phyloP scores from a whole-genome alignment of 1,284 basidiomycete species.

The Phellopilus nigrolimitatus region DNA sequence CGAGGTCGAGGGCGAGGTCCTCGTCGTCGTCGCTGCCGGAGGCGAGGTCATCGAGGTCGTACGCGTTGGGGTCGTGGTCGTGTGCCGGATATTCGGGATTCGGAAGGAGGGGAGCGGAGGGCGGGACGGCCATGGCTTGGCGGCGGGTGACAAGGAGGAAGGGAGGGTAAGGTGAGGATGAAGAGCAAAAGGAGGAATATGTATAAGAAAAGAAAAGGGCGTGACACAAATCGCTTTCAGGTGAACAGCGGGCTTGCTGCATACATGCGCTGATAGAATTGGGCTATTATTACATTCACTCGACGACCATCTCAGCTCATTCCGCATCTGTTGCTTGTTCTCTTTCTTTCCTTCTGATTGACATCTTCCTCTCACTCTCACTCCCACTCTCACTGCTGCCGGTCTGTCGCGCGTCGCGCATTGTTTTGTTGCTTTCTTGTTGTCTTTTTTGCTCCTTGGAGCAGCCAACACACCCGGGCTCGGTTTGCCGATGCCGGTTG shows the following conservation, averaged over 20 bases:
- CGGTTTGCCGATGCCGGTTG: too few species aligned
- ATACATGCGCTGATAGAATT: too few species aligned
- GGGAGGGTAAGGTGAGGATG: neutral
- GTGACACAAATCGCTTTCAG: too few species aligned
- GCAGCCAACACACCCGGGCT: too few species aligned
- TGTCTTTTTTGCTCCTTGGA: neutral
- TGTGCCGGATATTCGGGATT: neutral
- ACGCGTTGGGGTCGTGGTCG: neutral
- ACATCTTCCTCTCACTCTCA: too few species aligned
- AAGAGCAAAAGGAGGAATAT: too few species aligned
- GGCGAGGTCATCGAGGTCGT: neutral
- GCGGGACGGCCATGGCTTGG: conserved; percentile 1
- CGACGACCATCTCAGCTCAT: too few species aligned
- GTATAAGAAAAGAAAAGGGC: too few species aligned
- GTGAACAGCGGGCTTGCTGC: too few species aligned
- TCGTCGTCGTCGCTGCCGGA: neutral
- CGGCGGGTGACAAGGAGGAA: neutral
- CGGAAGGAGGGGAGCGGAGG: conserved; percentile 9
- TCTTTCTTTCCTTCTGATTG: neutral
- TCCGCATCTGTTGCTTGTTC: neutral
- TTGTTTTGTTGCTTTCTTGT: neutral
- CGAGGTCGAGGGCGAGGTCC: conserved; percentile 12
- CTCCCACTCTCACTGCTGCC: too few species aligned
- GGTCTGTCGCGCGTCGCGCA: too few species aligned
- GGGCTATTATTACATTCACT: too few species aligned